phyloP scores from a whole-genome alignment of 345 rosid genomes.

The Gossypium herbaceum region DNA sequence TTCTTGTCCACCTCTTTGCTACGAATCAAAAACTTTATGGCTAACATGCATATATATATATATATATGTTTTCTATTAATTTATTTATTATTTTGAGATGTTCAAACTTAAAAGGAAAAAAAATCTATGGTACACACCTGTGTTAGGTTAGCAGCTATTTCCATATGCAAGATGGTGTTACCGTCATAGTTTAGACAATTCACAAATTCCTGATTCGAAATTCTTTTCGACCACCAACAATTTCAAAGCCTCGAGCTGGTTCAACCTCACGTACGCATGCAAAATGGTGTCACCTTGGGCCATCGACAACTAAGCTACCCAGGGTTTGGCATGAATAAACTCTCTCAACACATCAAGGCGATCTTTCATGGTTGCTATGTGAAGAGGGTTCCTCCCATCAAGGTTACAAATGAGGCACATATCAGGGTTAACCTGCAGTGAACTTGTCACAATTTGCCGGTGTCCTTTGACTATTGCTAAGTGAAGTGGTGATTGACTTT shows the following conservation, averaged over 20 bases:
- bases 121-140: background rate
- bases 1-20: background rate
- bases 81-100: too few species aligned
- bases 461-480: conserved; percentile 31
- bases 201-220: background rate
- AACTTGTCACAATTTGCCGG: background rate
- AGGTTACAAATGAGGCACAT: background rate
- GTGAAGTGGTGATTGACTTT: conserved; percentile 27
- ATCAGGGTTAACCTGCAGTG: conserved; percentile 13
- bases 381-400: background rate
- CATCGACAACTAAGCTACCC: background rate
- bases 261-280: background rate
- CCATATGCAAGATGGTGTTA: background rate
- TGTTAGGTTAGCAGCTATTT: background rate
- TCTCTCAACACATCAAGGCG: background rate
- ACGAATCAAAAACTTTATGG: background rate
- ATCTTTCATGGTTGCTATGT: background rate
- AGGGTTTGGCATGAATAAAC: background rate
- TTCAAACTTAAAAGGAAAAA: too few species aligned
- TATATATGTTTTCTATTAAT: too few species aligned
- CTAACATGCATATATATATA: background rate
- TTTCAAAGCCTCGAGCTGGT: background rate
- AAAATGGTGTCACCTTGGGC: background rate
- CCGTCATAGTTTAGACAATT: background rate
- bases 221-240: background rate